These are phyloP conservation scores for Pharus latifolius DNA, from an alignment of 176 grass and related monocot species.

Conservation along the genomic window DNA sequence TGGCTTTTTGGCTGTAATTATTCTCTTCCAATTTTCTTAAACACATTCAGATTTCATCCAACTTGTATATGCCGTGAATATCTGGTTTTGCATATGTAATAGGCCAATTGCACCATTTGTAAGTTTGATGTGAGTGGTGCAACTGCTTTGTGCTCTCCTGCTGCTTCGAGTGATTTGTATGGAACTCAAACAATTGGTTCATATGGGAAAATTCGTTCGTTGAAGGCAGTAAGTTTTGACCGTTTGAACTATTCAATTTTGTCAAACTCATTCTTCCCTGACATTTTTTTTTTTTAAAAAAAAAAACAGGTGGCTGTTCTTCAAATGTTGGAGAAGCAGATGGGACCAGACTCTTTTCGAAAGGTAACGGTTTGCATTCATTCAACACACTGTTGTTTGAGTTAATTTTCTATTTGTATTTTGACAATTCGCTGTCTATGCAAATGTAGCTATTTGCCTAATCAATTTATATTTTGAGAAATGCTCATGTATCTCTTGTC, in stretches of 20 bases:
- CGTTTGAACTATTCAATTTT: not conserved
- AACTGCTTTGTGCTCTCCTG: slow-evolving; percentile 75
- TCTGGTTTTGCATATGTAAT: slow-evolving; percentile 4
- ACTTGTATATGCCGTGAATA: not conserved
- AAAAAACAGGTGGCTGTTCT: slow-evolving; percentile 86
- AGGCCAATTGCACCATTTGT: slow-evolving; percentile 87
- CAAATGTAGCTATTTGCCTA: slow-evolving; percentile 3
- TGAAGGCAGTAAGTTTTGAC: slow-evolving; percentile 81
- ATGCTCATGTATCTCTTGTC: not conserved
- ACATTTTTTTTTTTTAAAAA: slow-evolving; percentile 13
- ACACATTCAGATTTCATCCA: not conserved
- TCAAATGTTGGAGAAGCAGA: slow-evolving; percentile 99
- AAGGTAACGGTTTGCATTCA: slow-evolving; percentile 44
- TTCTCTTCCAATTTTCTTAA: not conserved
- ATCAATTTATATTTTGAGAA: not conserved
- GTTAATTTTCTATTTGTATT: not conserved
- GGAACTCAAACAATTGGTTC: slow-evolving; percentile 91
- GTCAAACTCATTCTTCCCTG: slow-evolving; percentile 18
- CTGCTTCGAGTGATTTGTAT: slow-evolving; percentile 82
- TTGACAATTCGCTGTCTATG: not conserved
- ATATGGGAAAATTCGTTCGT: slow-evolving; percentile 87
- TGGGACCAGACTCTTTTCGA: slow-evolving; percentile 84
- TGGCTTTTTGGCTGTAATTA: not conserved
- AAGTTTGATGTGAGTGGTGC: slow-evolving; percentile 72
- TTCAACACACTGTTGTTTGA: not conserved